Base-by-base conservation (phyloP, 371 early-diverging fungal genomes). In the Mortierella sp. region DNA sequence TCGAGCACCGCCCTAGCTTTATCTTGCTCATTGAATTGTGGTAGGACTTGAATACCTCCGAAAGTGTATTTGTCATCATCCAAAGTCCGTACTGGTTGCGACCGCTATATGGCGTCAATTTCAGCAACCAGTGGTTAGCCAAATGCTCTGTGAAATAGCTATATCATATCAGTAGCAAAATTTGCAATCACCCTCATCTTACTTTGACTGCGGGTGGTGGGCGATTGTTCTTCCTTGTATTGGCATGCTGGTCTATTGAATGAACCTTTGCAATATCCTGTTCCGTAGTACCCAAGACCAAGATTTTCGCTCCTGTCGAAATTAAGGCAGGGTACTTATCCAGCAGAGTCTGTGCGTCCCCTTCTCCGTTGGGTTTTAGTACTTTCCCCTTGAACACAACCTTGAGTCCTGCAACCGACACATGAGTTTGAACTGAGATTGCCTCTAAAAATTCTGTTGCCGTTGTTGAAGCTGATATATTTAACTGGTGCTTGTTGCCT, bases 1-100 rank as follows among this genome's bases (percentile, higher is more conserved):
- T 90, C 90, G 52, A 97, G 83, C 26, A 96, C 66, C 14, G 72
- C 78, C 26, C 80, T 79, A n/a, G 97, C 97, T 12, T 84, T 84
- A 22, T 88, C 87, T 24, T 85, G 84, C 26, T 91, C 73, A 0
- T 87, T 83, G 68, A 95, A 92, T 32, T 91, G 87, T 32, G 88
- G 86, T 35, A 95, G 86, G 0, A 93, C 89, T 26, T 90, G 83
- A 11, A 96, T 86, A 1, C 72, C 71, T 30, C 88, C 91, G 79
- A 96, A 97, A 0, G 93, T 94, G 77, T 91, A 92, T 68, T 89
- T 83, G 32, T 81, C 73, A 60, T 86, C 78, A 28, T 77, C 68
- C 54, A 62, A 22, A 72, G 26, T 59, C 40, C 75, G 62, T 24
- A 83, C 58, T 8, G 78, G 72, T 58, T 79, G 73, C 5, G 72